phyloP scores from a whole-genome alignment of 805 yeast species.

The Ogataea parapolymorpha region DNA sequence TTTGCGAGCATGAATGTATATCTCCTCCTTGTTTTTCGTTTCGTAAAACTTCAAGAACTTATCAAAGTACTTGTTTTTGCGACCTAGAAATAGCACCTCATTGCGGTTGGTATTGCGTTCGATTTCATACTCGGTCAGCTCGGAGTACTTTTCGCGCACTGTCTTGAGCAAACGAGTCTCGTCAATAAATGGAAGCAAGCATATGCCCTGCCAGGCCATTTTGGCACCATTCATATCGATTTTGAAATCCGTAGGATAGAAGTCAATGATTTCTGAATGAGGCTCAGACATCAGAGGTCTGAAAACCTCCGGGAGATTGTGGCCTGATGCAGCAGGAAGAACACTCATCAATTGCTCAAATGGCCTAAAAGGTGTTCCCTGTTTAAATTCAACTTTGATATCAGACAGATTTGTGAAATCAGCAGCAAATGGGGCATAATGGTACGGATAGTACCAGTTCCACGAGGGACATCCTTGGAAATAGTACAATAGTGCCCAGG shows the following conservation, averaged over 20 bases:
- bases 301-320: conserved; percentile 77
- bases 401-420: conserved; percentile 64
- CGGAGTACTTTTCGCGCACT: conserved; percentile 61
- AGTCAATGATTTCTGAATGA: conserved; percentile 81
- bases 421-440: conserved; percentile 95
- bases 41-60: conserved; percentile 42
- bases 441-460: conserved; percentile 97
- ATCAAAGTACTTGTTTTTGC: conserved; percentile 49
- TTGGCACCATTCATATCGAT: conserved; percentile 96
- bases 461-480: conserved; percentile 98
- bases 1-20: conserved; percentile 45
- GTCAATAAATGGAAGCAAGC: conserved; percentile 86
- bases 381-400: conserved; percentile 53
- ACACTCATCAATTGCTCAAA: conserved; percentile 95
- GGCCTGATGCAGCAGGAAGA: conserved; percentile 89
- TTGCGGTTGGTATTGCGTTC: conserved; percentile 67
- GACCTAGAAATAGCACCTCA: conserved; percentile 68
- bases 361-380: conserved; percentile 82
- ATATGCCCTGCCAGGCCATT: conserved; percentile 94
- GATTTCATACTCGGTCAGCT: conserved; percentile 63
- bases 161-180: conserved; percentile 66
- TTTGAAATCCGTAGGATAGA: conserved; percentile 83
- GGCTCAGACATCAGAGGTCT: conserved; percentile 77
- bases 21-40: conserved; percentile 25
- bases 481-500: conserved; percentile 94